Evolutionary conservation across 1,284 basidiomycete species (phyloP).

Genomic region (Macrocystidia cucumis): DNA sequence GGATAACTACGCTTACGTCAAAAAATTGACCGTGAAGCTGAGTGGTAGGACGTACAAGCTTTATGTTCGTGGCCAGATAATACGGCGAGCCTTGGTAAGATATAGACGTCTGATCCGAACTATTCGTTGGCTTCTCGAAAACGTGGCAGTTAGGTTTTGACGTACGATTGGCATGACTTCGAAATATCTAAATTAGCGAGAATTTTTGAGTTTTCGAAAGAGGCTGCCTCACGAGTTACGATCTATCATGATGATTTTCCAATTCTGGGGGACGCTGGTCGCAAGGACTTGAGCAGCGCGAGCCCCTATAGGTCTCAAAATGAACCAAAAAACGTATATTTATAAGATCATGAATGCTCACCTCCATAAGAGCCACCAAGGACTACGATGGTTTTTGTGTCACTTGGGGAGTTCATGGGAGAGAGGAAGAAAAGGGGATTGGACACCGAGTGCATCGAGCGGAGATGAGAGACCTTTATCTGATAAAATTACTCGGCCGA

Average conservation of each 20-base stretch:
- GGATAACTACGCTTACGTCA: constrained; percentile 40
- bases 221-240: constrained; percentile 45
- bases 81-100: constrained; percentile 56
- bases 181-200: constrained; percentile 2
- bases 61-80: constrained; percentile 67
- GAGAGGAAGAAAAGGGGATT: too few relatives aligned
- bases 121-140: not conserved
- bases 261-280: constrained; percentile 45
- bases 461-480: too few relatives aligned
- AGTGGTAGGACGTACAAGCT: constrained; percentile 38
- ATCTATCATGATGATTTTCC: constrained; percentile 67
- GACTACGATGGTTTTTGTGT: constrained; percentile 48
- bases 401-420: too few relatives aligned
- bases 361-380: constrained; percentile 59
- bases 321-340: not conserved
- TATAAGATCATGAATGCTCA: constrained; percentile 14
- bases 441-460: too few relatives aligned
- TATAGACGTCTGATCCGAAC: constrained; percentile 42
- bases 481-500: too few relatives aligned
- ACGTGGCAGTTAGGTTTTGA: too few relatives aligned
- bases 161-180: constrained; percentile 40
- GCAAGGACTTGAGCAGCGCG: constrained; percentile 54
- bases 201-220: constrained; percentile 1
- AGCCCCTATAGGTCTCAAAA: constrained; percentile 21
- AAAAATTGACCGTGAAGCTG: constrained; percentile 4